Base-by-base conservation (phyloP, 2,329 filamentous ascomycete species). In the Metarhizium guizhouense region DNA sequence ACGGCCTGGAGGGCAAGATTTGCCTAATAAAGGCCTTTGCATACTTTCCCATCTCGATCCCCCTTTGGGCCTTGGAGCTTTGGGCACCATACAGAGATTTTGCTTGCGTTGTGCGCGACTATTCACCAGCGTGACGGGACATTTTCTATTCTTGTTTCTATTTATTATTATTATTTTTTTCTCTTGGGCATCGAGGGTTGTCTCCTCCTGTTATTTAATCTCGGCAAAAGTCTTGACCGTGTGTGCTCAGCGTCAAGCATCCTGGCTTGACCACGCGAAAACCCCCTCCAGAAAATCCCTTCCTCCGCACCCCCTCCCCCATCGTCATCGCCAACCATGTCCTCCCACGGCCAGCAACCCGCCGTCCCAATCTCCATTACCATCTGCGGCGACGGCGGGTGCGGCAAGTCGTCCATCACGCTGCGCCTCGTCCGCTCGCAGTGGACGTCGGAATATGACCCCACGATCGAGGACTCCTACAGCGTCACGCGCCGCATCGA, bases 361-460 rank as follows among this genome's bases (percentile, higher is more conserved):
- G 76, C 80, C 0, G 72, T 82, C 18, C 81, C 81, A 58, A 84
- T 86, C 66, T 79, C 84, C 60, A 90, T 93, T 67, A 93, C 89
- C 56, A 89, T 94, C 70, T 93, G 88, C 73, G 89, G 89, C 67
- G 89, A 93, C 68, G 89, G 89, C 65, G 89, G 89, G 58, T 90
- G 87, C 68, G 87, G 87, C 66, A 94, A 94, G 74, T 91, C 87
- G 2, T 90, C 87, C 61, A 92, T 94, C 67, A 93, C 89, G 16
- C 76, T 94, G 57, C 87, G 89, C 53, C 82, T 94, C 47, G 89
- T 94, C 54, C 84, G 87, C 64, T 88, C 85, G 58, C 83, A 89
- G 73, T 94, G 89, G 88, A 93, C 87, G 7, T 86, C 86, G 64
- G 88, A 92, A 69, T 90, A 90, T 71, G 87, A 89, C 72, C 86